Base-by-base conservation (phyloP, 1,284 basidiomycete genomes). In the Trametes sp. region DNA sequence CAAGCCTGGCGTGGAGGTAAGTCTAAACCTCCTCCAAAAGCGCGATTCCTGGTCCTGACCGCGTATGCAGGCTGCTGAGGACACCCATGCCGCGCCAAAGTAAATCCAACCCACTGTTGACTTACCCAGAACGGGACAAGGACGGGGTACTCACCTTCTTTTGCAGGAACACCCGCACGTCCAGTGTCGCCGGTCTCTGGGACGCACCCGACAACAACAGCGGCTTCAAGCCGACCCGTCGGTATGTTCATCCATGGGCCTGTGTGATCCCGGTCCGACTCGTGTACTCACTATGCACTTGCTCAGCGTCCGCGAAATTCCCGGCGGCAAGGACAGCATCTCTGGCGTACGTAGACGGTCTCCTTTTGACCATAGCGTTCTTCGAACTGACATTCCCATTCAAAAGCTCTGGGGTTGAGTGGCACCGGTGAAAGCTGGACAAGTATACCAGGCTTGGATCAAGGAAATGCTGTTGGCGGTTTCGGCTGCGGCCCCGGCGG, bases 141-240 rank as follows among this genome's bases (percentile, higher is more conserved):
- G n/a, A 56, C 6, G 24, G 23, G 6, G 14, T 52, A 10, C 53
- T 42, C 4, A 44, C 28, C 0, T 6, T 10, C 4, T 13, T 11
- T 21, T 4, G 3, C 50, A 65, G 67, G 51, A 52, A 46, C 21
- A 54, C 23, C 41, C 61, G 65, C 41, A 61, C 62, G 28, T 66
- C 63, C 23, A 57, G 64, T 13, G 60, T 69, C 13, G 57, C 61
- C 2, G 48, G 61, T 16, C 74, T 89, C 28, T 89, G 85, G 80
- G 81, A 80, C 38, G 64, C 73, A 1, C 78, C 80, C 2, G 76
- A 78, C 31, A 63, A 75, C 6, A 46, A 69, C 2, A 78, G 81
- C 41, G 77, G 80, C 52, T 90, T 88, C 72, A 84, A 85, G 66
- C 88, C 88, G 2, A 87, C 88, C n/a, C 84, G 88, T 68, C 82